Conservation (phyloP, 2,329 filamentous ascomycete species). For the Cladobotryum protrusum region DNA sequence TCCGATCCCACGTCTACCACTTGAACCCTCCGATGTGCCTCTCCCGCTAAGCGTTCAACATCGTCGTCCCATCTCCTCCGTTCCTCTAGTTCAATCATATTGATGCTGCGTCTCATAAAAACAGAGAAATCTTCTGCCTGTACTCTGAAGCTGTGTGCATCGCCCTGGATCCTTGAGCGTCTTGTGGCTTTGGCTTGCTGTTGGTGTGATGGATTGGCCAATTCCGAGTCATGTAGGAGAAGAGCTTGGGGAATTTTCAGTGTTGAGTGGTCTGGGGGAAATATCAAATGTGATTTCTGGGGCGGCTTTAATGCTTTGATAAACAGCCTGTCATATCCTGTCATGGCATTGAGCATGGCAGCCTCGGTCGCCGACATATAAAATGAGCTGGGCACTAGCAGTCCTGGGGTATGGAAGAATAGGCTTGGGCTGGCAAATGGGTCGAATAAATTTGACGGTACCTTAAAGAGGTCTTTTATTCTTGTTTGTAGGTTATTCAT, state of each 20-base stretch:
- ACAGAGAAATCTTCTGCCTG: conserved; percentile 43
- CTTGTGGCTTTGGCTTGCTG: not conserved
- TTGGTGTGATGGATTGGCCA: not conserved
- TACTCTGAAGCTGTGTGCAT: conserved; percentile 35
- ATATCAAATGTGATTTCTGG: conserved; percentile 38
- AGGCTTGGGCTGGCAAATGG: conserved; percentile 52
- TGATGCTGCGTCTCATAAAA: conserved; percentile 44
- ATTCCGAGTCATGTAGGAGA: conserved; percentile 39
- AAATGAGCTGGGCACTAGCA: conserved; percentile 42
- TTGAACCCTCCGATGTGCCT: conserved; percentile 33
- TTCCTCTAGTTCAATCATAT: conserved; percentile 39
- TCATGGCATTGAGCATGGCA: conserved; percentile 19
- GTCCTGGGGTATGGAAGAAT: conserved; percentile 50
- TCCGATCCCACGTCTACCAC: conserved; percentile 31
- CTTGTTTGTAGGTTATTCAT: conserved; percentile 32
- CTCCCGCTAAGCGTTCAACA: conserved; percentile 25
- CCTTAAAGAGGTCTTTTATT: conserved; percentile 39
- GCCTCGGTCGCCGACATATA: conserved; percentile 26
- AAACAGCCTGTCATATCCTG: conserved; percentile 14
- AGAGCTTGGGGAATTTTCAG: conserved; percentile 45
- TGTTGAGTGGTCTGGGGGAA: conserved; percentile 41
- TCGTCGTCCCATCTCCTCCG: conserved; percentile 37
- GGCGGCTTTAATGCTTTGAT: conserved; percentile 21
- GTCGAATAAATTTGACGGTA: conserved; percentile 49
- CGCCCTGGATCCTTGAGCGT: not conserved